A percentile compares a stretch with the other conserved stretches of the same genome.
Evolutionary conservation across 2,329 filamentous ascomycete species (phyloP).

Genomic region (Akanthomyces lecanii): DNA sequence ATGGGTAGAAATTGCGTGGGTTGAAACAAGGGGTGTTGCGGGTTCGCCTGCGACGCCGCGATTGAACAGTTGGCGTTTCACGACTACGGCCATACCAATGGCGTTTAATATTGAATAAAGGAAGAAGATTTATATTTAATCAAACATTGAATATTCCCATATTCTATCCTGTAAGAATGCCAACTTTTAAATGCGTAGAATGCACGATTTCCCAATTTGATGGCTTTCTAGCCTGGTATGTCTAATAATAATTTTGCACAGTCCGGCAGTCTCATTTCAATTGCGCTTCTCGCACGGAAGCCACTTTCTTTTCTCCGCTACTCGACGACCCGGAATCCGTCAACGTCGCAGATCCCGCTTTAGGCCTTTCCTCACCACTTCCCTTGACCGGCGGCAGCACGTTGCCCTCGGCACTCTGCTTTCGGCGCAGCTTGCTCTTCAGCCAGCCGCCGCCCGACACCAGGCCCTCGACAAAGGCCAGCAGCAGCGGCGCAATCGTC

Average conservation of each 20-base stretch:
- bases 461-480: conserved; percentile 20
- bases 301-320: neutral
- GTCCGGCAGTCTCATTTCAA: neutral
- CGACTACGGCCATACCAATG: neutral
- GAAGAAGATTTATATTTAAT: neutral
- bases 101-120: neutral
- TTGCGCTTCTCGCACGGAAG: neutral
- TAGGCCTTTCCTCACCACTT: neutral
- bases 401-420: no score
- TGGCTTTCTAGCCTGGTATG: neutral
- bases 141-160: neutral
- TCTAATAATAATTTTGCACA: no score
- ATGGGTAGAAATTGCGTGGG: conserved; percentile 16
- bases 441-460: conserved; percentile 18
- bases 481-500: conserved; percentile 20
- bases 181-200: neutral
- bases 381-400: neutral
- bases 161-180: neutral
- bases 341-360: no score
- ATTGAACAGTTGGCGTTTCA: conserved; percentile 11
- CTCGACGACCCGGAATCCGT: neutral
- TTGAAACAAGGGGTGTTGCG: conserved; percentile 19
- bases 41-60: conserved; percentile 15
- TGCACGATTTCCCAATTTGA: neutral
- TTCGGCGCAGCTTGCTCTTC: neutral